Base-by-base conservation (phyloP, 306 rosid genomes). In the Cucurbita maxima region DNA sequence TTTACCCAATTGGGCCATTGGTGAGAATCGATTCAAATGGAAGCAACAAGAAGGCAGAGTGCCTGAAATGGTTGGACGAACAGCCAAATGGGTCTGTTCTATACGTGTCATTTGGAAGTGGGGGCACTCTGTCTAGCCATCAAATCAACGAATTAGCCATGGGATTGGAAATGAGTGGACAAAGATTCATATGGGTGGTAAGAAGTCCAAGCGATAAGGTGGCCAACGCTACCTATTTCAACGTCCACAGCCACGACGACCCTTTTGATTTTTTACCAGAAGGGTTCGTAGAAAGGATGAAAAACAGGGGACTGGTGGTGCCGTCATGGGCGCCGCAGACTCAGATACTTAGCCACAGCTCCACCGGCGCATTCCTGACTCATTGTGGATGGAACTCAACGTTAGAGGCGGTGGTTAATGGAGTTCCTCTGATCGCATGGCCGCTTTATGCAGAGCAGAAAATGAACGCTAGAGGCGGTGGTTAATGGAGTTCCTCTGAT, bases 301-400 rank as follows among this genome's bases (percentile, higher is more conserved):
- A 52, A 16, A 79, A 75, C 0, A 57, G 86, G 56, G 96, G 89
- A 0, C 14, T 81, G 0, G 74, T 85, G 61, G 82, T 90, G 1
- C 72, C 82, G 0, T 80, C 91, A 0, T 92, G 98, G 98, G 98
- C 91, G 4, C 98, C 98, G 1, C 98, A 92, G 25, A 78, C 87
- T 0, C 87, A 84, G 25, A 76, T 92, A 0, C 55, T 92, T 4
- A 74, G 81, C n/a, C 98, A 92, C 18, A 76, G 76, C 0, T 84
- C 98, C 0, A 88, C 87, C 0, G 98, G 89, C 0, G 98, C 88
- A 43, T 90, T 92, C 78, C 43, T 92, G 0, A 88, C 82, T 10
- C 98, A 92, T 10, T 92, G 98, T 7, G 98, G 98, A 0, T 92
- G 98, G 98, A 92, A 92, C 45, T 92, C 97, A 0, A 8, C 78